phyloP scores from a whole-genome alignment of 192 early-diverging fungal species.

The Linnemannia elongata region DNA sequence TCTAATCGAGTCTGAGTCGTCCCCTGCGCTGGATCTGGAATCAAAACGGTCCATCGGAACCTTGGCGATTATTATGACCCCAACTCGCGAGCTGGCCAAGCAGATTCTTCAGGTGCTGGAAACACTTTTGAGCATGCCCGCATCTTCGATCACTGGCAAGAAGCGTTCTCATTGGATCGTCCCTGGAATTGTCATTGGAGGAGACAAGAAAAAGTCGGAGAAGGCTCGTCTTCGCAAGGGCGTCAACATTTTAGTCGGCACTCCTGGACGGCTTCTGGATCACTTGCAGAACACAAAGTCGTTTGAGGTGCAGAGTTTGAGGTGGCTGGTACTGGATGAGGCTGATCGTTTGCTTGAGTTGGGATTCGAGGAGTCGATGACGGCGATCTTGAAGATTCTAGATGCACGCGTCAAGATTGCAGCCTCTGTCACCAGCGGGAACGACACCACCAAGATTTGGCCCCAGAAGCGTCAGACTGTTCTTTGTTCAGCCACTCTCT shows the following conservation, averaged over 20 bases:
- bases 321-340: conserved; percentile 98
- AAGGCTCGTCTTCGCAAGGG: conserved; percentile 90
- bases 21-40: conserved; percentile 42
- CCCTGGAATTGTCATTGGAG: conserved; percentile 85
- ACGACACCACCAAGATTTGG: conserved; percentile 57
- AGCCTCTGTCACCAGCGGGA: conserved; percentile 41
- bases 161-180: conserved; percentile 82
- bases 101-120: conserved; percentile 90
- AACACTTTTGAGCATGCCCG: conserved; percentile 72
- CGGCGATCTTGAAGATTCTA: conserved; percentile 75
- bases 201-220: conserved; percentile 86
- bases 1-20: conserved; percentile 72
- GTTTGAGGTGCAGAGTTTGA: conserved; percentile 86
- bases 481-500: conserved; percentile 94
- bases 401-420: conserved; percentile 62
- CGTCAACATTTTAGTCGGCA: conserved; percentile 89
- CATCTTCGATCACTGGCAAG: conserved; percentile 56
- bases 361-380: conserved; percentile 88
- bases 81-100: conserved; percentile 98
- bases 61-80: conserved; percentile 92
- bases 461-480: conserved; percentile 80
- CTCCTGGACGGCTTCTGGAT: conserved; percentile 95
- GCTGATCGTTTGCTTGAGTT: conserved; percentile 97
- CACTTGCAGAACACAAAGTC: conserved; percentile 88
- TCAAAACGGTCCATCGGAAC: conserved; percentile 85